phyloP scores from a whole-genome alignment of 2,329 filamentous ascomycete genomes.

The Aspergillus sp. region DNA sequence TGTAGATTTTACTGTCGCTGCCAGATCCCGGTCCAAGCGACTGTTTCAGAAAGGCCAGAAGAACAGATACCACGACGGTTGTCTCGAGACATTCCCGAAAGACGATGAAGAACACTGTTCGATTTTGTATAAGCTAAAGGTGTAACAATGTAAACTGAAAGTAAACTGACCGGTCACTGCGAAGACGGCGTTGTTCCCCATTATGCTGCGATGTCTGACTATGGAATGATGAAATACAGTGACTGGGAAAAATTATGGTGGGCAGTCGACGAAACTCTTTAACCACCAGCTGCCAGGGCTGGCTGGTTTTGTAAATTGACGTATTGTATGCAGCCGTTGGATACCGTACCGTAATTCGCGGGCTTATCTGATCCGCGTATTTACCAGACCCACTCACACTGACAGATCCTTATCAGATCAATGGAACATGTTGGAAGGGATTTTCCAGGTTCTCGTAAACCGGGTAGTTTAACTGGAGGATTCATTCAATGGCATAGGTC shows the following conservation, averaged over 20 bases:
- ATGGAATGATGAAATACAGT: no score
- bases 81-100: conserved; percentile 84
- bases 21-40: conserved; percentile 65
- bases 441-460: neutral
- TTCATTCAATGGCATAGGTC: neutral
- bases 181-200: conserved; percentile 7
- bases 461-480: neutral
- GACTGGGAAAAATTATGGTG: no score
- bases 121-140: neutral
- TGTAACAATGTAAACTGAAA: neutral
- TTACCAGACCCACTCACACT: no score
- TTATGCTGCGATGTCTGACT: no score
- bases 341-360: no score
- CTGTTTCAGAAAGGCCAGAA: conserved; percentile 82
- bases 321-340: no score
- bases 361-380: no score
- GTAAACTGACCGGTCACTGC: conserved; percentile 14
- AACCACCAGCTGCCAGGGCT: no score
- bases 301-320: no score
- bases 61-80: conserved; percentile 81
- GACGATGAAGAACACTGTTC: conserved; percentile 78
- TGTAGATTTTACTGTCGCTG: conserved; percentile 63
- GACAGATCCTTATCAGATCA: no score
- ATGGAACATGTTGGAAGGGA: no score
- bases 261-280: no score